phyloP scores from a whole-genome alignment of 768 basidiomycete species.

The Psilocybe azurescens region DNA sequence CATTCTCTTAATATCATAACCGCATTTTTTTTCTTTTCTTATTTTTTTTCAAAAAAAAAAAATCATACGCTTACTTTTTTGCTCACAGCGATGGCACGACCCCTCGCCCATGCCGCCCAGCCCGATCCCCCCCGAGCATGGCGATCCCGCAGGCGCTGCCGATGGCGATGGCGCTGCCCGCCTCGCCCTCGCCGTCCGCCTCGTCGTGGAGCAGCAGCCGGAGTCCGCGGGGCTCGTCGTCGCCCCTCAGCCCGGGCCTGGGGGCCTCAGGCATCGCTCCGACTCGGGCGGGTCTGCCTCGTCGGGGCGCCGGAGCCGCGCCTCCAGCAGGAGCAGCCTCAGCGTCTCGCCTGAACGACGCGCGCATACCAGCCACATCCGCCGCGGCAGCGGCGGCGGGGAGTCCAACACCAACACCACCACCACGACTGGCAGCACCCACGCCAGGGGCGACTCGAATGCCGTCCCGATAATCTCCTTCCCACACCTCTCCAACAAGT shows the following conservation, averaged over 20 bases:
- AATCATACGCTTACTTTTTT: too few species aligned
- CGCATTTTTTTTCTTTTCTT: too few species aligned
- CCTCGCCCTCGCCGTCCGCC: slow-evolving; percentile 34
- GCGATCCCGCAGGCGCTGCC: slow-evolving; percentile 19
- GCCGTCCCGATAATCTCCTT: slow-evolving; percentile 47
- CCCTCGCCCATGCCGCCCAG: slow-evolving; percentile 66
- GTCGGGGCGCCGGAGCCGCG: neutral
- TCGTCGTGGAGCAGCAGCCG: slow-evolving; percentile 27
- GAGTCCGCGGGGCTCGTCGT: slow-evolving; percentile 22
- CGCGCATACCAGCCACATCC: neutral
- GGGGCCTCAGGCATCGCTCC: neutral
- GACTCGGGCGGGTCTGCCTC: slow-evolving; percentile 8
- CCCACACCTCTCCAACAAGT: slow-evolving; percentile 70
- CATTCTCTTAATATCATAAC: neutral
- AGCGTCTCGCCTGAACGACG: slow-evolving; percentile 13
- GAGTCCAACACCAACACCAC: neutral
- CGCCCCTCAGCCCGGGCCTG: slow-evolving; percentile 15
- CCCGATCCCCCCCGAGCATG: slow-evolving; percentile 40
- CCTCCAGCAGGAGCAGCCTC: slow-evolving; percentile 4
- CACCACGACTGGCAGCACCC: neutral
- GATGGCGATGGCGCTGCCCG: slow-evolving; percentile 24
- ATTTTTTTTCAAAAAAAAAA: too few species aligned
- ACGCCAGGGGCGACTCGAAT: neutral
- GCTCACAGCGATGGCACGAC: slow-evolving; percentile 67
- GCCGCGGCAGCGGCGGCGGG: too few species aligned